Percentiles rank a stretch among this genome's conserved stretches.
Evolutionary conservation across 345 rosid species (phyloP).

Genomic region (Populus tremula): DNA sequence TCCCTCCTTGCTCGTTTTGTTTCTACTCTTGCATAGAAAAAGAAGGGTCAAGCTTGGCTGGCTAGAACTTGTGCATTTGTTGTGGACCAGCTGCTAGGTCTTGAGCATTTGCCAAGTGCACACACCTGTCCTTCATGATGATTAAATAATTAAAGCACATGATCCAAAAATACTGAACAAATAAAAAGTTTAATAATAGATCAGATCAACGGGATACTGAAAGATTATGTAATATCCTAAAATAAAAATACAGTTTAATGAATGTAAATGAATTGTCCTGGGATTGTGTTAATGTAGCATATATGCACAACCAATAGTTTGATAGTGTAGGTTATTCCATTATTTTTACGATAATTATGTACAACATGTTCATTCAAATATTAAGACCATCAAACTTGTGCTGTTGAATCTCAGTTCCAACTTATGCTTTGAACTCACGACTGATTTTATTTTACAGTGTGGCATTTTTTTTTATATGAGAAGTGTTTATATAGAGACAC

Average conservation of each 20-base stretch:
- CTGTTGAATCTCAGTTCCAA: background rate
- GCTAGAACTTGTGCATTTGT: background rate
- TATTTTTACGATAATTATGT: background rate
- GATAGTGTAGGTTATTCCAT: background rate
- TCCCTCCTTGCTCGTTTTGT: background rate
- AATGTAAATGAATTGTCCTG: background rate
- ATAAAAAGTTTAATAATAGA: background rate
- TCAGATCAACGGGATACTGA: background rate
- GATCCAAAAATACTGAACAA: background rate
- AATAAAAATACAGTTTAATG: background rate
- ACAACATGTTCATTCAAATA: background rate
- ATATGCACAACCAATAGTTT: background rate
- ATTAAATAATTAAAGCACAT: background rate
- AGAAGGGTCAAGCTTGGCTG: background rate
- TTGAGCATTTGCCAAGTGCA: background rate
- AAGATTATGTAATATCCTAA: background rate
- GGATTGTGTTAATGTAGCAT: background rate
- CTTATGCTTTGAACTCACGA: background rate
- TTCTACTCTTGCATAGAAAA: background rate
- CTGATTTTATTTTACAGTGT: background rate
- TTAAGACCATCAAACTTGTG: background rate
- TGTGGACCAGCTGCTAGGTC: background rate
- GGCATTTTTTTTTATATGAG: background rate
- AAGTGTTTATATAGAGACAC: background rate
- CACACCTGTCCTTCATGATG: background rate